These are phyloP conservation scores for Aspergillus sp. DNA, from an alignment of 2,329 filamentous ascomycete genomes.

Conservation along the genomic window DNA sequence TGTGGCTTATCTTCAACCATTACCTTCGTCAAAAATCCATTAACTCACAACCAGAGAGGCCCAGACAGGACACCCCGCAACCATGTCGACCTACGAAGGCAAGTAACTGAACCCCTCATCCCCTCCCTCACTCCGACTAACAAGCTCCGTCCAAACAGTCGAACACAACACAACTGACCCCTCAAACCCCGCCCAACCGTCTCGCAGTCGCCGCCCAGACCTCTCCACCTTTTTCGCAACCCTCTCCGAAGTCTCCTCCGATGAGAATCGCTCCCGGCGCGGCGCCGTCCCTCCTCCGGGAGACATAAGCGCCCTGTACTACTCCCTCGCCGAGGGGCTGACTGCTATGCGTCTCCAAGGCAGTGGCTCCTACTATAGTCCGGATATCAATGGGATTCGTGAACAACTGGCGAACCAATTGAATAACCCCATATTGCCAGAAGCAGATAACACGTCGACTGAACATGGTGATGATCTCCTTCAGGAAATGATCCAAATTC, in stretches of 20 bases:
- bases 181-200: constrained; percentile 26
- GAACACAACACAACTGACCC: constrained; percentile 48
- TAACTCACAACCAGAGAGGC: constrained; percentile 9
- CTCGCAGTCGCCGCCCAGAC: constrained; percentile 61
- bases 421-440: constrained; percentile 23
- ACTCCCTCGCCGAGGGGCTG: constrained; percentile 64
- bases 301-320: constrained; percentile 64
- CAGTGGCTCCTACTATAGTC: constrained; percentile 23
- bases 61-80: constrained; percentile 20
- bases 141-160: constrained; percentile 33
- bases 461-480: constrained; percentile 50
- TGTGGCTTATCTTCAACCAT: background rate
- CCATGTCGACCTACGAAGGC: constrained; percentile 51
- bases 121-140: background rate
- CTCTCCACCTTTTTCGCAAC: constrained; percentile 68
- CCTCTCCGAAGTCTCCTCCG: constrained; percentile 60
- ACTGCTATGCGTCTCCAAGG: constrained; percentile 58
- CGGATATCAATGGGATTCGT: background rate
- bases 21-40: constrained; percentile 1
- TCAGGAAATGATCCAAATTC: constrained; percentile 58
- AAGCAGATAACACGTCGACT: constrained; percentile 35
- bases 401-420: background rate
- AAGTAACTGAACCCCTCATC: background rate
- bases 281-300: constrained; percentile 64
- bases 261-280: constrained; percentile 56